Evolutionary conservation across 2,329 filamentous ascomycete species (phyloP), one percentile per base, ranked within the genome.

Genomic region (Talaromyces pinophilus): DNA sequence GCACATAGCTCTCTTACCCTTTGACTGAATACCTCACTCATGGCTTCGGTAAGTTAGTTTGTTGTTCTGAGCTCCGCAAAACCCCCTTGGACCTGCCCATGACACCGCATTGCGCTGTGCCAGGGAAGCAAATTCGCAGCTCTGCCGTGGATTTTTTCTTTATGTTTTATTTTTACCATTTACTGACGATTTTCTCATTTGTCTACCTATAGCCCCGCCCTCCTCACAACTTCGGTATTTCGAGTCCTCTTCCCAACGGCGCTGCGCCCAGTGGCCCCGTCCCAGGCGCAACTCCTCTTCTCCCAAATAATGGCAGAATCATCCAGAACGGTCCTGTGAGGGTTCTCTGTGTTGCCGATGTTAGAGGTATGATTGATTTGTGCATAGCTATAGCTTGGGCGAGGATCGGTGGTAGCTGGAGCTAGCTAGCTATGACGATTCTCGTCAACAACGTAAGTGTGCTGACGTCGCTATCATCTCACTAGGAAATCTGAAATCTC

Each of bases 401-500:
- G 35, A 28, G 25, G 19, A 33, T 64, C 61, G 50, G 64, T 17
- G 28, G 4, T 54, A 55, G 30, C 52, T 57, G 5, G 54, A 38
- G 5, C 50, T 57, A 57, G 33, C 54, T 57, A 55, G 38, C 19
- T 42, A 33, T 44, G 22, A 25, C 57, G 57, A n/a, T 60, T 46
- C 22, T 30, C 13, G 15, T n/a, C 22, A 44, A 30, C 8, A 30
- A 6, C 10, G 22, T 40, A 6, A 17, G 13, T 40, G 48, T 63
- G 48, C 59, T 66, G 38, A 66, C 30, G n/a, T 38, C 44, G 11
- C 15, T 22, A n/a, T 54, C 40, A 48, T 30, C 52, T 38, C 19
- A 7, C 25, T 72, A 99, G 95, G 95, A 80, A 97, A 98, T 80
- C 84, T 99, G 72, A 89, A 90, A 82, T 97, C 95, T 71, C 85